These are phyloP conservation scores for Clonostachys rhizophaga DNA, from an alignment of 2,329 filamentous ascomycete species.

Conservation along the genomic window DNA sequence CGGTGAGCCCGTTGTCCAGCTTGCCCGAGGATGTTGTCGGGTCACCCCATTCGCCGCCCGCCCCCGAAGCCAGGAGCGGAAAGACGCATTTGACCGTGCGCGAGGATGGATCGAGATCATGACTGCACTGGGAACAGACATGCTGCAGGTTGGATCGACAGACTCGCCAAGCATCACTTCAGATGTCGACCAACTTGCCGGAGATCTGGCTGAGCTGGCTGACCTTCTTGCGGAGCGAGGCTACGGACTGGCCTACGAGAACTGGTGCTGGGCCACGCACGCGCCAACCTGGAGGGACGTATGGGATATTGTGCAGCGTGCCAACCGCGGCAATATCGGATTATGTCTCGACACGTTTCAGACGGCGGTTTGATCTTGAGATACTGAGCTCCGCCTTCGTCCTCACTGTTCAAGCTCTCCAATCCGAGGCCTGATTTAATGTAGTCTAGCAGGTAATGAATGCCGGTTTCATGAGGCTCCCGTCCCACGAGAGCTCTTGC, in stretches of 20 bases:
- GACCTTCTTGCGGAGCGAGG: constrained; percentile 53
- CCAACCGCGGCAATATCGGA: constrained; percentile 62
- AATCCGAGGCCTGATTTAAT: constrained; percentile 7
- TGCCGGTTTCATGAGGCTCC: constrained; percentile 5
- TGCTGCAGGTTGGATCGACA: constrained; percentile 64
- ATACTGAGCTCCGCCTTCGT: constrained; percentile 4
- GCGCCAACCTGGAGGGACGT: constrained; percentile 65
- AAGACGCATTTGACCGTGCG: constrained; percentile 59
- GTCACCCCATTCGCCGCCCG: constrained; percentile 68
- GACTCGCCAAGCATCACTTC: constrained; percentile 54
- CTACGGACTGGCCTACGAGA: constrained; percentile 69
- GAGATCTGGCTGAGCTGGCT: constrained; percentile 59
- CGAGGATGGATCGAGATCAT: constrained; percentile 68
- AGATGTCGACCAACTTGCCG: constrained; percentile 44
- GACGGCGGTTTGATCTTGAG: constrained; percentile 27
- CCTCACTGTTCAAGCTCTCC: constrained; percentile 2
- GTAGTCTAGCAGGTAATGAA: constrained; percentile 8
- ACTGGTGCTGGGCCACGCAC: constrained; percentile 77
- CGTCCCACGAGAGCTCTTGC: constrained; percentile 4
- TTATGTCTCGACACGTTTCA: constrained; percentile 79
- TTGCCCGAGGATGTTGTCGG: constrained; percentile 60
- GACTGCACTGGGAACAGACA: constrained; percentile 62
- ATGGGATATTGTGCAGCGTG: constrained; percentile 62
- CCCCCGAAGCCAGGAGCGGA: constrained; percentile 49
- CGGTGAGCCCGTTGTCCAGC: constrained; percentile 14